Evolutionary conservation across 2,329 filamentous ascomycete species (phyloP), one percentile per base, ranked within the genome.

Genomic region (Penicillium sclerotigenum): DNA sequence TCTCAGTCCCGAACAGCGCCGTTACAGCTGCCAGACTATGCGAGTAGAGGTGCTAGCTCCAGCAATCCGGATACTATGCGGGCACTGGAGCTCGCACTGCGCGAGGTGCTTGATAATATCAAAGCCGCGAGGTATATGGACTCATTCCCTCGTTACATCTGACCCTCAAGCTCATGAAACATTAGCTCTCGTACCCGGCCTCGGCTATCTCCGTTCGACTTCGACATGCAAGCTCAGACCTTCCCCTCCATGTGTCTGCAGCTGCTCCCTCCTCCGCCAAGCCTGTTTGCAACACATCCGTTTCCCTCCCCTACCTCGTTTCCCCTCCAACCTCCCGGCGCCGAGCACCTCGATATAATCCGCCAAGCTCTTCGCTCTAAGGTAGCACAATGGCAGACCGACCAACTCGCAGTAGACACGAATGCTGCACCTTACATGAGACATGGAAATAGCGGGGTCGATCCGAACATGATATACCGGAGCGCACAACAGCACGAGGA

Each of bases 221-320:
- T 96, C 75, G 90, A 97, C 63, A 88, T 93, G 33, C 84, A 92
- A 58, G 81, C 88, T 5, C 85, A 96, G 70, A 91, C 91, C 57
- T 97, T 96, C 67, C 91, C 92, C 7, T 87, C 89, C 7, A 81
- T 97, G 38, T 91, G 88, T 34, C 83, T 97, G 11, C 89, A 88
- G 60, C 87, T 93, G 62, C 84, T 97, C 1, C 85, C 88, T 34
- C 81, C 89, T 10, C 91, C 92, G 3, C 87, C 90, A 4, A 94
- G 90, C 0, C 80, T 97, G 7, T 93, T 92, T 75, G 88, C 90
- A 10, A 84, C 87, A 0, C 90, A 87, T 7, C 90, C 91, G 29
- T 88, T 95, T 66, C 80, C 91, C 1, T 90, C 88, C 0, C 80
- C 84, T 20, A 84, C 87, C 3, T 94, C 90, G 0, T 96, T 93